These are phyloP conservation scores for Colletotrichum sp. DNA, from an alignment of 2,329 filamentous ascomycete genomes.

Conservation along the genomic window DNA sequence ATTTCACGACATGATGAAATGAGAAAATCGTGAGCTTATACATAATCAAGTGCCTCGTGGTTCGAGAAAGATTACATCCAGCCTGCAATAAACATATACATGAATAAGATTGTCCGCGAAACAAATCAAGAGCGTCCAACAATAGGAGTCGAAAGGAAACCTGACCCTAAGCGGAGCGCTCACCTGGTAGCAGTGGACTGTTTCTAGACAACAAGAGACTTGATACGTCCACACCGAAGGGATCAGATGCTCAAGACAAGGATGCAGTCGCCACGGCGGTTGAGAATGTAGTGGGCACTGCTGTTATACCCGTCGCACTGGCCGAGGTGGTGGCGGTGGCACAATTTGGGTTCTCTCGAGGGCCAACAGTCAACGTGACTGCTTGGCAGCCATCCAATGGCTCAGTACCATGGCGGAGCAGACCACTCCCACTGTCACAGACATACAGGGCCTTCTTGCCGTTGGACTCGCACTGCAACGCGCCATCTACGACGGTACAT, in stretches of 20 bases:
- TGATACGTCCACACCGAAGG: background rate
- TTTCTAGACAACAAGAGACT: background rate
- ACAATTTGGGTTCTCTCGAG: background rate
- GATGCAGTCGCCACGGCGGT: background rate
- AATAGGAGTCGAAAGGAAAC: background rate
- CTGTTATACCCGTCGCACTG: background rate
- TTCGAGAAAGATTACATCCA: background rate
- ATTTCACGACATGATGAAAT: background rate
- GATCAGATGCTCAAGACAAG: background rate
- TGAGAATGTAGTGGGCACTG: background rate
- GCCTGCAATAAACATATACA: background rate
- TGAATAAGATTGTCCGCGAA: background rate
- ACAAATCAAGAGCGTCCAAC: background rate
- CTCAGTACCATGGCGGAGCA: background rate
- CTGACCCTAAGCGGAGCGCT: background rate
- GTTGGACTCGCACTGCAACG: background rate
- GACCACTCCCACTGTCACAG: constrained; percentile 6
- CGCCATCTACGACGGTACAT: background rate
- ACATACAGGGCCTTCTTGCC: constrained; percentile 9
- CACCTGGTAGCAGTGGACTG: background rate
- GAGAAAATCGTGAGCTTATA: background rate
- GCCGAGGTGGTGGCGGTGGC: background rate
- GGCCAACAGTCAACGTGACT: background rate
- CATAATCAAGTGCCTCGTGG: background rate
- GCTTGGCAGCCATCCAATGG: background rate